Percentiles rank a stretch among this genome's conserved stretches.
Conservation (phyloP, 768 basidiomycete genomes). For the Boletus tylopilopsis region DNA sequence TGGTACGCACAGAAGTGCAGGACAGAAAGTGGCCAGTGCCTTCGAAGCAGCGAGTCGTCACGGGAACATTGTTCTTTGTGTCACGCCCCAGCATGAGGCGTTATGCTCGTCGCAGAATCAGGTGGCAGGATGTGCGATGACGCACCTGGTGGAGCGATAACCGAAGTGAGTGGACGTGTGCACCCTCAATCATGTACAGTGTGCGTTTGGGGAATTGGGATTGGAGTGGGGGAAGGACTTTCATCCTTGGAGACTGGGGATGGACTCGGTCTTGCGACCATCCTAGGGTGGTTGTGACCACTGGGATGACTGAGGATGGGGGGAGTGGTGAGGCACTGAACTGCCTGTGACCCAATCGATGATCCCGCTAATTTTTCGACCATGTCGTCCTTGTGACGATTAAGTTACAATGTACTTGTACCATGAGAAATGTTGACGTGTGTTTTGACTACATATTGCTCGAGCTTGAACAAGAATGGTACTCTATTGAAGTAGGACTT, state of each 20-base stretch:
- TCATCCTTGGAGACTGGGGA: constrained; percentile 39
- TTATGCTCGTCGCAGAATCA: constrained; percentile 17
- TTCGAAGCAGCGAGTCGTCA: constrained; percentile 31
- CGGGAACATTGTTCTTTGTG: constrained; percentile 1
- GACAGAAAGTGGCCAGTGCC: constrained; percentile 12
- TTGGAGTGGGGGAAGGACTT: constrained; percentile 40
- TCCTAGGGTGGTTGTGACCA: constrained; percentile 11
- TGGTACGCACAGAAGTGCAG: constrained; percentile 34
- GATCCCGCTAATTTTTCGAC: constrained; percentile 29
- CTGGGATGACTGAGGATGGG: constrained; percentile 22
- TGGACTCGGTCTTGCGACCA: constrained; percentile 16
- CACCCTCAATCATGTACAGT: constrained; percentile 22
- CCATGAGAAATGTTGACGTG: constrained; percentile 18
- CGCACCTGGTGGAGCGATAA: constrained; percentile 35
- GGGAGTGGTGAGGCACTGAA: constrained; percentile 27
- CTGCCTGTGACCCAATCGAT: constrained; percentile 26
- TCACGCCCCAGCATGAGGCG: not conserved
- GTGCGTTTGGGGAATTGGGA: constrained; percentile 22
- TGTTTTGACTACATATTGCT: constrained; percentile 21
- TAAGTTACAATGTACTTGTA: not conserved
- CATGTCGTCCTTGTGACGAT: constrained; percentile 26
- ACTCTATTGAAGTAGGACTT: not conserved
- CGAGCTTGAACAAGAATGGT: not conserved
- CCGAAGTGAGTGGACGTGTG: constrained; percentile 32
- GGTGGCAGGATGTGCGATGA: constrained; percentile 23